Conservation (phyloP, 169 alveolate species). For the Hepatocystis sp. region DNA sequence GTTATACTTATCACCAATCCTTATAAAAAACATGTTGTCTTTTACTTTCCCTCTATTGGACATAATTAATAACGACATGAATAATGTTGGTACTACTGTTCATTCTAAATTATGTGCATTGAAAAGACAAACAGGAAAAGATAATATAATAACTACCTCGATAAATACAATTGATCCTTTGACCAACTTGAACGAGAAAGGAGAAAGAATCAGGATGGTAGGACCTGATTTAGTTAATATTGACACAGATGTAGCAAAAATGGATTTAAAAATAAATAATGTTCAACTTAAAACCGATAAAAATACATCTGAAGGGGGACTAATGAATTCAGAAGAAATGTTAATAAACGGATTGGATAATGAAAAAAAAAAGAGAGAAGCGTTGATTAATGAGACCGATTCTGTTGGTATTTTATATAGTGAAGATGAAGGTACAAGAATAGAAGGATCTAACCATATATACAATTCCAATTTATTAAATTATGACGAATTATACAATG, state of each 20-base stretch:
- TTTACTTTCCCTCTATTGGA: slow-evolving; percentile 68
- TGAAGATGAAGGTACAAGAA: too few relatives aligned
- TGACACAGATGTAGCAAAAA: neutral
- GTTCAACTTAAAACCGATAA: slow-evolving; percentile 20
- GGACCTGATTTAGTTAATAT: neutral
- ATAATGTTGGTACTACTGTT: too few relatives aligned
- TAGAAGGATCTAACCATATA: too few relatives aligned
- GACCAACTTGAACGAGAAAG: too few relatives aligned
- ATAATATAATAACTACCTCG: neutral
- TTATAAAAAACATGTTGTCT: slow-evolving; percentile 76
- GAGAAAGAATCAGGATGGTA: too few relatives aligned
- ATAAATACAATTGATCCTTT: too few relatives aligned
- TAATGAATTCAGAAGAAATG: slow-evolving; percentile 5
- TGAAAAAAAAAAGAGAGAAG: neutral
- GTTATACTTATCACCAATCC: slow-evolving; percentile 63
- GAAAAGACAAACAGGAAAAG: slow-evolving; percentile 13
- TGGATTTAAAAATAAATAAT: too few relatives aligned
- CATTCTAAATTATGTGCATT: too few relatives aligned
- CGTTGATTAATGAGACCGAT: neutral
- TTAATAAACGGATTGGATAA: too few relatives aligned
- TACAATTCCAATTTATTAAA: too few relatives aligned
- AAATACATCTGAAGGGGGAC: slow-evolving; percentile 13
- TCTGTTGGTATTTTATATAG: neutral
- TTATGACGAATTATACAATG: too few relatives aligned
- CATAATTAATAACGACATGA: slow-evolving; percentile 26